Evolutionary conservation across 257 asterid genomes (phyloP).

Genomic region (Ligustrum vulgare): DNA sequence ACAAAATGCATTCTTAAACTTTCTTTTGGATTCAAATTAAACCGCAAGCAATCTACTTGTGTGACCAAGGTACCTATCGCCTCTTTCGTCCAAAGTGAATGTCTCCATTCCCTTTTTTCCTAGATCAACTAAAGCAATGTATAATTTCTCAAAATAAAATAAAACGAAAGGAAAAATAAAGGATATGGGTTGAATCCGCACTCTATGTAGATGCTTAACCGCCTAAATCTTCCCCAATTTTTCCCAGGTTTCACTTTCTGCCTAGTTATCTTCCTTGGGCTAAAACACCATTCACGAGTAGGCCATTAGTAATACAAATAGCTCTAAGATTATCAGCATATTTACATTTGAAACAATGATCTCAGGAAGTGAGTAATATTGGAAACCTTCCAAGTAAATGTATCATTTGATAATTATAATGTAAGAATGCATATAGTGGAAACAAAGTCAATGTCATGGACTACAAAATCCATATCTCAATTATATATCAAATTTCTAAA

Average conservation of each 20-base stretch:
- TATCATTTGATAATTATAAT: neutral
- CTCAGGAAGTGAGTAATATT: neutral
- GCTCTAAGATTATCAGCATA: neutral
- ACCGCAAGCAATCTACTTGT: too few species aligned
- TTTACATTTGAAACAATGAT: neutral
- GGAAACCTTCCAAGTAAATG: neutral
- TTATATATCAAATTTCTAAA: constrained; percentile 39
- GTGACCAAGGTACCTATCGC: too few species aligned
- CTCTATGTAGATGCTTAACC: neutral
- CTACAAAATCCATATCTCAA: constrained; percentile 15
- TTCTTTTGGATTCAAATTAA: too few species aligned
- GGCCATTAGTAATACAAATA: neutral
- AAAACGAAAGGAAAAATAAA: neutral
- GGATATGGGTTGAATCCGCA: neutral
- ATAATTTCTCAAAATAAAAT: neutral
- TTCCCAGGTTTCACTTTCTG: neutral
- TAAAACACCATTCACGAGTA: neutral
- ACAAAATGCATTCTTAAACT: neutral
- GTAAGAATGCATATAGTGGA: neutral
- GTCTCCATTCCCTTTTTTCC: neutral
- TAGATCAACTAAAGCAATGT: neutral
- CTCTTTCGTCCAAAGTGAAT: neutral
- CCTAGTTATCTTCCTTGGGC: neutral
- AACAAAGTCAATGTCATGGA: neutral
- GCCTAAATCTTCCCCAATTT: neutral